phyloP scores from a whole-genome alignment of 768 basidiomycete genomes.

The Chiua virens region DNA sequence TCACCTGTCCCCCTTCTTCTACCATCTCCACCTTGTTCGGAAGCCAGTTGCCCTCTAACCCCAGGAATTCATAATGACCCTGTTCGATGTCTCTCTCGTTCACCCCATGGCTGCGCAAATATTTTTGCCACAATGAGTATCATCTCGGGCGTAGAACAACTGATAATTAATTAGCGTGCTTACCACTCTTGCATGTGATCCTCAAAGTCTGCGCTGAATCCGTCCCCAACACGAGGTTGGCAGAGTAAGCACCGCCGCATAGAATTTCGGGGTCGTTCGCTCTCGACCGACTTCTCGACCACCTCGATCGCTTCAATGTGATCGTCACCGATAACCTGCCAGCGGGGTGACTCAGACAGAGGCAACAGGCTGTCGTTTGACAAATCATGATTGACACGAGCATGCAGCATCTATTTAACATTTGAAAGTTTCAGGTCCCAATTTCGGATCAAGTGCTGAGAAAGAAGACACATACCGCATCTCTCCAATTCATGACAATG shows the following conservation, averaged over 20 bases:
- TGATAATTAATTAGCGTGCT: not conserved
- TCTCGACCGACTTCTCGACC: constrained; percentile 1
- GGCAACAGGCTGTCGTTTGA: too few relatives aligned
- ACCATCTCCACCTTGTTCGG: not conserved
- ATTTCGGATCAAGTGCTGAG: too few relatives aligned
- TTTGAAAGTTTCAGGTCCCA: too few relatives aligned
- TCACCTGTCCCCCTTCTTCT: not conserved
- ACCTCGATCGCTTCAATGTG: constrained; percentile 6
- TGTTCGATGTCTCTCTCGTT: not conserved
- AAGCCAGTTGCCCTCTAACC: not conserved
- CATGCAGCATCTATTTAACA: too few relatives aligned
- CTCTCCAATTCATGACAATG: constrained; percentile 11
- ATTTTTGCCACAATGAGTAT: not conserved
- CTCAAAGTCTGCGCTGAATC: too few relatives aligned
- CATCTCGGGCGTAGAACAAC: too few relatives aligned
- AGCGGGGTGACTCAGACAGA: not conserved
- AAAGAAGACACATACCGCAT: constrained; percentile 5
- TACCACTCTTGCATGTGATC: constrained; percentile 1
- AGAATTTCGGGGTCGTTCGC: not conserved
- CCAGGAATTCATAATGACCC: constrained; percentile 1
- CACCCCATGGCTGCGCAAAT: constrained; percentile 3
- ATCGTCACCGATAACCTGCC: constrained; percentile 9
- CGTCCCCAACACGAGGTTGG: constrained; percentile 3
- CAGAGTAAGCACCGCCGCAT: constrained; percentile 10
- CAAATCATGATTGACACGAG: too few relatives aligned